A percentile compares a stretch with the other conserved stretches of the same genome.
Conservation (phyloP, 1,284 basidiomycete species). For the Mycosarcoma maydis region DNA sequence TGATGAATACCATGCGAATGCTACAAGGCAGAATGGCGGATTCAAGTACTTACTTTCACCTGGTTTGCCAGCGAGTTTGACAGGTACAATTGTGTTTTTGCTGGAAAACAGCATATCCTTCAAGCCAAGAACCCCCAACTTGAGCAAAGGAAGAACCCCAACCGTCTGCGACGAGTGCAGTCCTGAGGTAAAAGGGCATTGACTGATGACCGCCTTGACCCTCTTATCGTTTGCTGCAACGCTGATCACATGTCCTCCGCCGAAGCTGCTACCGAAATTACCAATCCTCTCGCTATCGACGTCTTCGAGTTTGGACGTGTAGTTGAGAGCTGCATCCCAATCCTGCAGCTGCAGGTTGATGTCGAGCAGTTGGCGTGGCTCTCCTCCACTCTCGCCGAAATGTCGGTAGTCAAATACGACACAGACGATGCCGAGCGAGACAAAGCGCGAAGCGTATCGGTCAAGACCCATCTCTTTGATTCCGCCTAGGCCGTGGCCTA, state of each 20-base stretch:
- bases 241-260: conserved; percentile 57
- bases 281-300: conserved; percentile 51
- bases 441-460: conserved; percentile 34
- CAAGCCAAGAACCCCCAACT: conserved; percentile 19
- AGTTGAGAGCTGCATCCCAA: conserved; percentile 47
- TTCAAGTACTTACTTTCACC: conserved; percentile 18
- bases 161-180: conserved; percentile 27
- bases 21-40: too few relatives aligned
- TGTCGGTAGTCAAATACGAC: conserved; percentile 58
- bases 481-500: conserved; percentile 54
- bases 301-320: conserved; percentile 16
- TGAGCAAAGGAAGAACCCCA: conserved; percentile 23
- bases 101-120: conserved; percentile 40
- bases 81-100: conserved; percentile 23
- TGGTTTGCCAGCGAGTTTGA: conserved; percentile 39
- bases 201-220: conserved; percentile 51
- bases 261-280: conserved; percentile 55
- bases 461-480: conserved; percentile 55
- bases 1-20: too few relatives aligned
- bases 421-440: conserved; percentile 40
- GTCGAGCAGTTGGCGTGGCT: conserved; percentile 53
- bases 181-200: conserved; percentile 61
- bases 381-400: conserved; percentile 37
- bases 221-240: conserved; percentile 42
- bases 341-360: conserved; percentile 46